Evolutionary conservation across 176 grass and related monocot genomes (phyloP).

Genomic region (Puya raimondii): DNA sequence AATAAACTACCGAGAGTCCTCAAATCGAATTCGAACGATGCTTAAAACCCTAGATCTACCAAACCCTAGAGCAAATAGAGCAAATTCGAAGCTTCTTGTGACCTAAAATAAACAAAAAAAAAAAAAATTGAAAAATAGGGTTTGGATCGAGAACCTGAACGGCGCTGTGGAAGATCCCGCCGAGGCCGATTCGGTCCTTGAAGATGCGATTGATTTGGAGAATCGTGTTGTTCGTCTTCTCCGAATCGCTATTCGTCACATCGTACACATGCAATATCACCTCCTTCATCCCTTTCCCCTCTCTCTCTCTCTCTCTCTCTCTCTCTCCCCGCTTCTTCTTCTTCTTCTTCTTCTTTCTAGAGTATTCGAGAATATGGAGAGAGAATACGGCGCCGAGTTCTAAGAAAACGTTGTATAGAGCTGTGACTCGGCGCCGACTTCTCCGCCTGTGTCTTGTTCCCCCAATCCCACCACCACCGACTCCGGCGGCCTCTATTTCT

Average conservation of each 20-base stretch:
- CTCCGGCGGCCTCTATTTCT: not conserved
- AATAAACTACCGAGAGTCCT: not conserved
- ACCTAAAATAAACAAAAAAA: not conserved
- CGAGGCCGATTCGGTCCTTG: slow-evolving; percentile 98
- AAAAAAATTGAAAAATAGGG: not conserved
- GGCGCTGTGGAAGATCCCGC: slow-evolving; percentile 99
- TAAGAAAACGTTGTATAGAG: not conserved
- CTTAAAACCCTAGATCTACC: not conserved
- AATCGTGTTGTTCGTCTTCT: slow-evolving; percentile 98
- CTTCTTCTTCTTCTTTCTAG: not conserved
- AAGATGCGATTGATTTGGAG: slow-evolving; percentile 99
- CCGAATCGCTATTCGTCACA: slow-evolving; percentile 89
- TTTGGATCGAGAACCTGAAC: slow-evolving; percentile 43
- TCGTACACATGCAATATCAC: slow-evolving; percentile 97
- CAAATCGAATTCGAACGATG: not conserved
- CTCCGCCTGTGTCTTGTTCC: not conserved
- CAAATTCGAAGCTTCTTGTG: not conserved
- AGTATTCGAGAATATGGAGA: not conserved
- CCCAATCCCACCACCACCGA: not conserved
- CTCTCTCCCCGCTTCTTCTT: not conserved
- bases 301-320: not conserved
- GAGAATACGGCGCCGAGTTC: no score
- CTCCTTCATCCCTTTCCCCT: slow-evolving; percentile 58
- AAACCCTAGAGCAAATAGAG: not conserved
- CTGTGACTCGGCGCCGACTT: not conserved